A percentile compares a stretch with the other conserved stretches of the same genome.
Conservation (phyloP, 208 protist species). For the Leishmania gerbilli region DNA sequence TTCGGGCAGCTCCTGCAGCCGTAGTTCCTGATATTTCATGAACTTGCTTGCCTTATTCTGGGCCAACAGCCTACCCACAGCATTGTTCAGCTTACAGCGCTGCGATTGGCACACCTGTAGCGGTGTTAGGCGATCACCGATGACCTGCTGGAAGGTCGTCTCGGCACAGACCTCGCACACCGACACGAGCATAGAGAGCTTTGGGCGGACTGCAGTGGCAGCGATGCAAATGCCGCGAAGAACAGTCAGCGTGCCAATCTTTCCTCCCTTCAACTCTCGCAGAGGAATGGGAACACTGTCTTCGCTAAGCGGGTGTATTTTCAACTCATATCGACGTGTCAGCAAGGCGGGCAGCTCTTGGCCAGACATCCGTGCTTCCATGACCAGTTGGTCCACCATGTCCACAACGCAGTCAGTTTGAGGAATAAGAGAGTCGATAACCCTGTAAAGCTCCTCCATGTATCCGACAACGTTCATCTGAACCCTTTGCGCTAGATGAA, state of each 20-base stretch:
- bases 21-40: constrained; percentile 85
- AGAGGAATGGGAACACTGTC: constrained; percentile 58
- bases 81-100: constrained; percentile 86
- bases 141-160: constrained; percentile 90
- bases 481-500: constrained; percentile 80
- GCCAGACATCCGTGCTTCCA: constrained; percentile 62
- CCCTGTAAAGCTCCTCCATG: constrained; percentile 75
- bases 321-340: constrained; percentile 78
- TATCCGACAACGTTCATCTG: constrained; percentile 90
- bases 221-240: constrained; percentile 90
- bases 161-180: constrained; percentile 91
- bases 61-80: constrained; percentile 73
- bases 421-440: constrained; percentile 76
- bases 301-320: constrained; percentile 51
- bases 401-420: constrained; percentile 44
- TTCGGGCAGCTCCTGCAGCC: constrained; percentile 87
- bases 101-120: constrained; percentile 85
- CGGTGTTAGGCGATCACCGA: constrained; percentile 82
- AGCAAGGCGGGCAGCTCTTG: constrained; percentile 69
- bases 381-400: constrained; percentile 72
- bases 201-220: constrained; percentile 84
- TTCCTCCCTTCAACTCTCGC: constrained; percentile 66
- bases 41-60: constrained; percentile 91
- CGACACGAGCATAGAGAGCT: constrained; percentile 81
- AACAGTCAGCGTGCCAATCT: constrained; percentile 81